Percentiles rank a stretch among this genome's conserved stretches.
Evolutionary conservation across 129 eudicot species (phyloP).

Genomic region (Scalesia atractyloides): DNA sequence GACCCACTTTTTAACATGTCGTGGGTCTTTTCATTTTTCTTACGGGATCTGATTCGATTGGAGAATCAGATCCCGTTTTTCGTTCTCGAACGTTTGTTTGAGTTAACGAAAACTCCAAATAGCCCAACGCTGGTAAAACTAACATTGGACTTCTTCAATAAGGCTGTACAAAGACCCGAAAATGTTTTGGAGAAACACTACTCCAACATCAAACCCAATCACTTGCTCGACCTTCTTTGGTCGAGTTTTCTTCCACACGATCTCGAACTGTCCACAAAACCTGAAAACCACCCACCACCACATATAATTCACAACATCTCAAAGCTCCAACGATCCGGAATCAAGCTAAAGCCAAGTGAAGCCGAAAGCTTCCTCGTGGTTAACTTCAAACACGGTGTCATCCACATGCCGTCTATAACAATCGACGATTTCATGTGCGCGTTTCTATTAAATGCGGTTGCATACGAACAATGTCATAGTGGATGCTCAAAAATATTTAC

Average conservation of each 20-base stretch:
- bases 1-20: constrained; percentile 68
- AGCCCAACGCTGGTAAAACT: constrained; percentile 37
- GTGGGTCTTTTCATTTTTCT: constrained; percentile 61
- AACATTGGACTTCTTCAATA: constrained; percentile 53
- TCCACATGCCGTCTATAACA: constrained; percentile 63
- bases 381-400: constrained; percentile 50
- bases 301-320: constrained; percentile 65
- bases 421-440: constrained; percentile 80
- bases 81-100: constrained; percentile 57
- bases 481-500: constrained; percentile 61
- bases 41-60: constrained; percentile 63
- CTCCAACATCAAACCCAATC: constrained; percentile 40
- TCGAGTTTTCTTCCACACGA: constrained; percentile 38
- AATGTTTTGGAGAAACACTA: constrained; percentile 33
- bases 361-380: constrained; percentile 59
- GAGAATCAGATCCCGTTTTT: constrained; percentile 89
- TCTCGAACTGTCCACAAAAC: background rate
- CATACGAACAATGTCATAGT: constrained; percentile 75
- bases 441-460: constrained; percentile 67
- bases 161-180: constrained; percentile 39
- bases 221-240: constrained; percentile 71
- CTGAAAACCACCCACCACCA: constrained; percentile 29
- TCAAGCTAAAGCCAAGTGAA: constrained; percentile 41
- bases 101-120: constrained; percentile 34
- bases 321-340: constrained; percentile 77